Base-by-base conservation (phyloP, 2,329 filamentous ascomycete species). In the Knoxdaviesia capensis region DNA sequence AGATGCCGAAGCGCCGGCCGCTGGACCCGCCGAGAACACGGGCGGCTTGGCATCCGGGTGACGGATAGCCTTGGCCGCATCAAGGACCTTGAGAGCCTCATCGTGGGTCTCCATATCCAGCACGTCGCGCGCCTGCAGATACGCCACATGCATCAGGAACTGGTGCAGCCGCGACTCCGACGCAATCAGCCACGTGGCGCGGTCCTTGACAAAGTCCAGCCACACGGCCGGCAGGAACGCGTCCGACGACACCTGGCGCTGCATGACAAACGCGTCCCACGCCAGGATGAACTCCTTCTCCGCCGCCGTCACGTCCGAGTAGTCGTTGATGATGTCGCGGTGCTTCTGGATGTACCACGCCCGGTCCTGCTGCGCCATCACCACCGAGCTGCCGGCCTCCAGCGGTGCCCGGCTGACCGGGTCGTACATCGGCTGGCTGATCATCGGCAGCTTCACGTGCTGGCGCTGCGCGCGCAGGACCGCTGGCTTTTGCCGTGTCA, bases 301-400 rank as follows among this genome's bases (percentile, higher is more conserved):
- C 10, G 62, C 57, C 3, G 58, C 51, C 8, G 64, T 64, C 30
- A 75, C 62, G 47, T 75, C 71, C 6, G 63, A 66, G 49, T 71
- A 74, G 46, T 75, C 71, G 31, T 62, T 59, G 42, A 75, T 65
- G 42, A 64, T 66, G 44, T 75, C 68, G 6, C 67, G 63, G 45
- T 75, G 71, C 53, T 74, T 74, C 46, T 73, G 69, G 31, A 71
- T 60, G 6, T 74, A 59, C 71, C 71, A 75, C 28, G 58, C 56
- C 44, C 64, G 63, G 49, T 73, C 66, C 4, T 56, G 53, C 20
- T 59, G 59, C 3, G 65, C 64, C 38, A 46, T 45, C 28, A 55
- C 55, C 29, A 74, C 56, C 29, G 62, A 56, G 2, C 65, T 59
- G 3, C 68, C 69, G 1, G 69, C 60, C 32, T 61, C 58, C 28